Conservation (phyloP, 208 protist genomes). For the Acanthamoeba royreba region DNA sequence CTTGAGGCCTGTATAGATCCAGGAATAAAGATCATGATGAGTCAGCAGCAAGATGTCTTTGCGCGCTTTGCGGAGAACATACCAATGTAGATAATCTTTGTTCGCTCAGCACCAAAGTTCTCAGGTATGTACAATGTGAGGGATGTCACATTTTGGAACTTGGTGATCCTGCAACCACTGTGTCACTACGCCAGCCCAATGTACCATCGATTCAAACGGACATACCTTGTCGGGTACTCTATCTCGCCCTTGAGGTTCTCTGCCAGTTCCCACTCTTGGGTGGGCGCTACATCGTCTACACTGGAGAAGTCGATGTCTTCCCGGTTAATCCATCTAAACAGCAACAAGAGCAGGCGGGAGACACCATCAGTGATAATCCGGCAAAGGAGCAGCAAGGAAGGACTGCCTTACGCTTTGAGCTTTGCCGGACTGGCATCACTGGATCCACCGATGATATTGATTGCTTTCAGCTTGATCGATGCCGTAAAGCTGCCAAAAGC, state of each 20-base stretch:
- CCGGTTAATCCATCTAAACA: conserved; percentile 55
- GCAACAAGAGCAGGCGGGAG: no score
- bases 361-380: no score
- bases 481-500: conserved; percentile 38
- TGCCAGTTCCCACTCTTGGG: conserved; percentile 63
- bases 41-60: no score
- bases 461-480: conserved; percentile 57
- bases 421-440: conserved; percentile 27
- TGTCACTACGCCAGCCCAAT: no score
- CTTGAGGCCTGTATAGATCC: conserved; percentile 6
- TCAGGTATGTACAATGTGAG: conserved; percentile 58
- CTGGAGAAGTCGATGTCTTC: conserved; percentile 65
- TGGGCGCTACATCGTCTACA: not conserved
- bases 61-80: conserved; percentile 47
- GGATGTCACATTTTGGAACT: conserved; percentile 58
- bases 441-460: conserved; percentile 61
- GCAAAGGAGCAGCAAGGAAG: not conserved
- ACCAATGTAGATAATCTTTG: conserved; percentile 57
- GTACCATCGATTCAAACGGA: no score
- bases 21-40: no score
- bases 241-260: conserved; percentile 52
- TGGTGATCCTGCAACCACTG: conserved; percentile 35
- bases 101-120: conserved; percentile 56
- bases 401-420: conserved; percentile 45
- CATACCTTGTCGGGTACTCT: conserved; percentile 54